phyloP scores from a whole-genome alignment of 805 yeast species.

The Metschnikowia continentalis region DNA sequence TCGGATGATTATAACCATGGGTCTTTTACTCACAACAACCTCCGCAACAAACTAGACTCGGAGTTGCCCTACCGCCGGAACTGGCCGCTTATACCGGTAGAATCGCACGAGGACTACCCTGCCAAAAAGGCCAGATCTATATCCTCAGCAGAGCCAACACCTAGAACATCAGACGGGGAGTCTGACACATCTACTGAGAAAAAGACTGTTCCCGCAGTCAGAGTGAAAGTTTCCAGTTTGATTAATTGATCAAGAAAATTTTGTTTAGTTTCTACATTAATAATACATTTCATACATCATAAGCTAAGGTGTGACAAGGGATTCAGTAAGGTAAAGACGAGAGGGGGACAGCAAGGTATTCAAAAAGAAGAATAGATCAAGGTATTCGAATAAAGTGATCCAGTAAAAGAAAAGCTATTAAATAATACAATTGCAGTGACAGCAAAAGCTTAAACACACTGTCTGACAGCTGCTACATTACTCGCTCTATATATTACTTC shows the following conservation, averaged over 20 bases:
- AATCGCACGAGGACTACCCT: neutral
- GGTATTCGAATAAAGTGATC: too few relatives aligned
- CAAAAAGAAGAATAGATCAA: too few relatives aligned
- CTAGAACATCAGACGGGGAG: neutral
- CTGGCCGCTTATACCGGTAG: neutral
- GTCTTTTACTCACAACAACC: neutral
- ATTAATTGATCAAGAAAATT: slow-evolving; percentile 8
- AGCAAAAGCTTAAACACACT: too few relatives aligned
- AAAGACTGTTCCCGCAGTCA: slow-evolving; percentile 1
- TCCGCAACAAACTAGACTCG: neutral
- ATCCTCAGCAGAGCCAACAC: slow-evolving; percentile 1
- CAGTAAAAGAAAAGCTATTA: too few relatives aligned
- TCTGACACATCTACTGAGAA: neutral
- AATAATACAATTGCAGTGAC: too few relatives aligned
- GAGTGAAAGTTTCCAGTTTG: slow-evolving; percentile 14
- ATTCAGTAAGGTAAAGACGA: too few relatives aligned
- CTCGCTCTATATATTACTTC: too few relatives aligned
- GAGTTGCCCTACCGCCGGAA: neutral
- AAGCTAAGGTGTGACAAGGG: too few relatives aligned
- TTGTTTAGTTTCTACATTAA: neutral
- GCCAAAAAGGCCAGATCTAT: neutral
- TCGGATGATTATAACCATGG: neutral
- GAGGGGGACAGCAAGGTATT: too few relatives aligned
- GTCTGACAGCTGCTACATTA: too few relatives aligned
- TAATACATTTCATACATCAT: neutral